Evolutionary conservation across 495 filamentous ascomycete genomes (phyloP), one percentile per base, ranked within the genome.

Genomic region (Geoglossum glabrum): DNA sequence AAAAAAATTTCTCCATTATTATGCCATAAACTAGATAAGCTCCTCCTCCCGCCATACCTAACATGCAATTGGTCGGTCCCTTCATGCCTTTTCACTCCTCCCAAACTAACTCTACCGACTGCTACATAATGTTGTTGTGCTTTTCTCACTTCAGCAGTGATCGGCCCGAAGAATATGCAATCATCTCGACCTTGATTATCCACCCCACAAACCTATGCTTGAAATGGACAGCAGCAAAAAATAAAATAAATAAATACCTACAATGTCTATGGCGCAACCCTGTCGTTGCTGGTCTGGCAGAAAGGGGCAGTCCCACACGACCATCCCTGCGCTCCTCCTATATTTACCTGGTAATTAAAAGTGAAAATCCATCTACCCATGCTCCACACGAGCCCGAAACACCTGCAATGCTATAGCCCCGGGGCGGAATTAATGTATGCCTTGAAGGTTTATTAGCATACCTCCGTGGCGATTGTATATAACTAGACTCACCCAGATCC

Each of bases 331-430:
- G 3, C 46, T 3, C 7, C 17, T 21, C 21, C 3, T 25, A 19
- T 33, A 21, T 40, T 74, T 75, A 81, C 72, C 76, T 81, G 38
- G 82, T 81, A 63, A 95, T 85, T 64, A 98, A 82, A 55, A 96
- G 73, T 25, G 83, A 83, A 66, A 98, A 90, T 0, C 87, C 86
- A 69, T 96, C 89, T 30, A 98, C 65, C 86, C 87, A 96, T 58
- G 77, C 65, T 15, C 74, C 87, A 63, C 79, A 87, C 59, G 85
- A 86, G 43, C 92, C 92, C 13, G 85, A 84, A 60, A 96, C 72
- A 43, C 92, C 92, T 61, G 83, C 87, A 67, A 98, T 82, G 64
- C 78, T 86, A 68, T 88, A 95, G 46, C 90, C 90, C 60, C 86
- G 77, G 26, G 92, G 92, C 28, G 90, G 88, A 51, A 96, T 85